A percentile compares a stretch with the other conserved stretches of the same genome.
phyloP scores from a whole-genome alignment of 306 rosid species.

The Mimosa bimucronata region DNA sequence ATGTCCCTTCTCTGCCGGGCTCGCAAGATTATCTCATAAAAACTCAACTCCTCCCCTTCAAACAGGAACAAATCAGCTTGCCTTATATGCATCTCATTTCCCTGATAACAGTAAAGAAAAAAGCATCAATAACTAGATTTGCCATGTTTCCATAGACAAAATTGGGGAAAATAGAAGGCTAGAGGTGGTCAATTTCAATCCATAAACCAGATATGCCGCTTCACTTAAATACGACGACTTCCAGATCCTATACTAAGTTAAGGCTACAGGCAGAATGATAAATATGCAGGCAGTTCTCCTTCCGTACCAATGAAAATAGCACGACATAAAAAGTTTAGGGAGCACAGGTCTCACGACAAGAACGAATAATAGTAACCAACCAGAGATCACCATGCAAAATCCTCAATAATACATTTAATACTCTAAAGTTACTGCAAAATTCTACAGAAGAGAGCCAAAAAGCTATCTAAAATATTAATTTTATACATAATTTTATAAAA shows the following conservation, averaged over 20 bases:
- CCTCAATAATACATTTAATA: background rate
- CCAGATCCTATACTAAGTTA: background rate
- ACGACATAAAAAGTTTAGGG: background rate
- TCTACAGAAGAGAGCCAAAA: background rate
- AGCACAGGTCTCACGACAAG: background rate
- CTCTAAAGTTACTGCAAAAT: background rate
- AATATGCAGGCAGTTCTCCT: background rate
- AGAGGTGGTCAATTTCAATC: slow-evolving; percentile 4
- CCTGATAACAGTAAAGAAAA: slow-evolving; percentile 48
- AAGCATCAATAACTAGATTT: slow-evolving; percentile 11
- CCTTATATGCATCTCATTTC: slow-evolving; percentile 88
- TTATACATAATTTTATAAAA: background rate
- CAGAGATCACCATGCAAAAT: background rate
- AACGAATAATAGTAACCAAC: background rate
- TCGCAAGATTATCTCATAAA: slow-evolving; percentile 73
- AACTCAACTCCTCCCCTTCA: slow-evolving; percentile 81
- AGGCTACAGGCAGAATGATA: background rate
- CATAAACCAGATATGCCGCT: background rate
- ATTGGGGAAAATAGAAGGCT: background rate
- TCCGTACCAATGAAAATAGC: background rate
- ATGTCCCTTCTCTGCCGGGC: slow-evolving; percentile 84
- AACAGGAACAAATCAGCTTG: slow-evolving; percentile 74
- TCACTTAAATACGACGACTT: background rate
- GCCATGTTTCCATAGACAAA: background rate
- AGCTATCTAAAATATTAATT: background rate